Percentiles rank a stretch among this genome's conserved stretches.
Conservation (phyloP, 164 flowering plant genomes). For the Aristolochia fimbriata region DNA sequence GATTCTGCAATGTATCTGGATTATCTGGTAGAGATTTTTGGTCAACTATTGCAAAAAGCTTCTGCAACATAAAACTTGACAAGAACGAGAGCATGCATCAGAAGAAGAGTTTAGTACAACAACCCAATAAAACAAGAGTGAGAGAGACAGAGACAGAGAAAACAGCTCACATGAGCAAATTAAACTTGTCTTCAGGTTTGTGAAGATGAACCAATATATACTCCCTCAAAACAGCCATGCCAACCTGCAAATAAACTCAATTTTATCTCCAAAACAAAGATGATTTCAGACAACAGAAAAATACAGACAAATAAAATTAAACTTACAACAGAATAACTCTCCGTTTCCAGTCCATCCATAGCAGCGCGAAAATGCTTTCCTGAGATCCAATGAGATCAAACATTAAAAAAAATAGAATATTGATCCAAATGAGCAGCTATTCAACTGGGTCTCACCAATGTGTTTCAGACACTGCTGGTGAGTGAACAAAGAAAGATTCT, state of each 20-base stretch:
- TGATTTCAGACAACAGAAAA: neutral
- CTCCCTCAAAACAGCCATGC: constrained; percentile 52
- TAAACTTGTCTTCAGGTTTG: constrained; percentile 64
- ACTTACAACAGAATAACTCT: constrained; percentile 51
- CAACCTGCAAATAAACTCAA: constrained; percentile 41
- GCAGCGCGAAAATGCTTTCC: constrained; percentile 70
- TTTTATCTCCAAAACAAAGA: neutral
- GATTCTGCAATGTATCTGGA: constrained; percentile 78
- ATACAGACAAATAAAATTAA: neutral
- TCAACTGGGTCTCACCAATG: constrained; percentile 39
- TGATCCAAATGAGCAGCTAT: too few relatives aligned
- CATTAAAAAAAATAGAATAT: too few relatives aligned
- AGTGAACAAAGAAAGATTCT: constrained; percentile 44
- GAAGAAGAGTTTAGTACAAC: neutral
- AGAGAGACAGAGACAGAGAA: constrained; percentile 4
- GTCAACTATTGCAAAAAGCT: constrained; percentile 82
- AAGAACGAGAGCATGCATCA: neutral
- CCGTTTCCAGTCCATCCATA: constrained; percentile 53
- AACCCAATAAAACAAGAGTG: neutral
- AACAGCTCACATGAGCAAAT: constrained; percentile 70
- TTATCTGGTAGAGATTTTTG: constrained; percentile 82
- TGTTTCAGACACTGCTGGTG: constrained; percentile 55
- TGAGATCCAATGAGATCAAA: constrained; percentile 7
- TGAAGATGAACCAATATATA: constrained; percentile 77
- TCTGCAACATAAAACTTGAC: constrained; percentile 82